Conservation (phyloP, 1,284 basidiomycete species). For the Cryptococcus amylolentus region DNA sequence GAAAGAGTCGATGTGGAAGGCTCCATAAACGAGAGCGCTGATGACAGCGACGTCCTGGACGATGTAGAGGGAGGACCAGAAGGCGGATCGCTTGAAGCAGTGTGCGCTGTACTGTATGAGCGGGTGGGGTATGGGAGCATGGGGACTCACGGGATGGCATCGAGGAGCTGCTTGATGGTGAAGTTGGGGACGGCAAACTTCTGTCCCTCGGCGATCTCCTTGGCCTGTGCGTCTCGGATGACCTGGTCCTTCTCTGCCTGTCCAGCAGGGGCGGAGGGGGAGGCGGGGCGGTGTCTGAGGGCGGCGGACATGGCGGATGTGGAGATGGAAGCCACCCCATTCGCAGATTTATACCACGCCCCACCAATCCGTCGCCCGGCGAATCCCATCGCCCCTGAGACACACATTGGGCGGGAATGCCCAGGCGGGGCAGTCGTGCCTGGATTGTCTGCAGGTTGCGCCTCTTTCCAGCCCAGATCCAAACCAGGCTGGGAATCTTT, state of each 20-base stretch:
- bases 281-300: slow-evolving; percentile 38
- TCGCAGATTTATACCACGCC: no score
- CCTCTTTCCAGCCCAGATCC: no score
- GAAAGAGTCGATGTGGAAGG: slow-evolving; percentile 63
- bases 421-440: no score
- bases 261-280: slow-evolving; percentile 23
- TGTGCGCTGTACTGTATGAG: slow-evolving; percentile 59
- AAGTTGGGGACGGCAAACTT: slow-evolving; percentile 50
- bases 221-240: slow-evolving; percentile 43
- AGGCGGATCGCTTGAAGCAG: slow-evolving; percentile 87
- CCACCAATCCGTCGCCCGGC: no score
- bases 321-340: no score
- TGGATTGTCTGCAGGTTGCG: no score
- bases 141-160: slow-evolving; percentile 72
- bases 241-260: slow-evolving; percentile 45
- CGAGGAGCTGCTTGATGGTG: slow-evolving; percentile 60
- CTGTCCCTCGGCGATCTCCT: slow-evolving; percentile 44
- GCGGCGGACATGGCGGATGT: slow-evolving; percentile 29
- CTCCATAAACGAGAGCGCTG: slow-evolving; percentile 64
- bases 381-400: no score
- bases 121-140: no score
- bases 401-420: no score
- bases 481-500: no score
- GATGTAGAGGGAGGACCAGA: slow-evolving; percentile 79
- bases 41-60: slow-evolving; percentile 73